Conservation (phyloP, 2,329 filamentous ascomycete genomes). For the Alternaria arbusti region DNA sequence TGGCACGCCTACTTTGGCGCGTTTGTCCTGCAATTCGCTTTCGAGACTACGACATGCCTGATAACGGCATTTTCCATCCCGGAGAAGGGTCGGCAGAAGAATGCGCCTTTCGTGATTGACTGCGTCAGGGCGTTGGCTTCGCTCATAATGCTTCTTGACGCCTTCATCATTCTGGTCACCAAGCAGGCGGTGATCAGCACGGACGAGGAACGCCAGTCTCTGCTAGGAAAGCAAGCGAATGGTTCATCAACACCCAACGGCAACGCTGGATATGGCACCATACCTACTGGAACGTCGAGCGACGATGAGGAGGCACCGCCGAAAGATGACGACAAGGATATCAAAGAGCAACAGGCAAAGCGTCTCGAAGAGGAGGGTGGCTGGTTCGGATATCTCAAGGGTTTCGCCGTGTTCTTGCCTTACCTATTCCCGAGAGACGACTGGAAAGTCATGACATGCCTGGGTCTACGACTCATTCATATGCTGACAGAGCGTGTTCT, state of each 20-base stretch:
- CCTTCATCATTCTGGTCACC: slow-evolving; percentile 35
- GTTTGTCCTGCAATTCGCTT: slow-evolving; percentile 39
- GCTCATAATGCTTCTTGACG: slow-evolving; percentile 34
- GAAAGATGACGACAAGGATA: slow-evolving; percentile 59
- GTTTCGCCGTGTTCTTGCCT: slow-evolving; percentile 76
- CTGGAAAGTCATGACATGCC: slow-evolving; percentile 69
- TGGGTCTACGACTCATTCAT: slow-evolving; percentile 70
- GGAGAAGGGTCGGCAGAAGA: slow-evolving; percentile 17
- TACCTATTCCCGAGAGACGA: slow-evolving; percentile 79
- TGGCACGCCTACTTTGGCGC: slow-evolving; percentile 46
- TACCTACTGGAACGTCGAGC: slow-evolving; percentile 19
- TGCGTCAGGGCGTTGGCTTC: slow-evolving; percentile 30
- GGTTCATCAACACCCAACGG: slow-evolving; percentile 47
- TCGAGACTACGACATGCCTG: slow-evolving; percentile 40
- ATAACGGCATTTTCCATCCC: slow-evolving; percentile 30
- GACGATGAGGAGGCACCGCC: slow-evolving; percentile 56
- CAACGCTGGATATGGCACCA: slow-evolving; percentile 45
- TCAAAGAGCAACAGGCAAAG: slow-evolving; percentile 62
- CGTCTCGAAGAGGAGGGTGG: slow-evolving; percentile 75
- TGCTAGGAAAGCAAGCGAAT: slow-evolving; percentile 58
- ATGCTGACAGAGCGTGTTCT: slow-evolving; percentile 74
- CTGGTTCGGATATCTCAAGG: slow-evolving; percentile 78
- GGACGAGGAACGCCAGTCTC: slow-evolving; percentile 66
- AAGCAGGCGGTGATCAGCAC: slow-evolving; percentile 41
- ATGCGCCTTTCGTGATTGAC: slow-evolving; percentile 31